A percentile compares a stretch with the other conserved stretches of the same genome.
phyloP scores from a whole-genome alignment of 768 basidiomycete species.

The Tylopilus plumbeoviolaceoides region DNA sequence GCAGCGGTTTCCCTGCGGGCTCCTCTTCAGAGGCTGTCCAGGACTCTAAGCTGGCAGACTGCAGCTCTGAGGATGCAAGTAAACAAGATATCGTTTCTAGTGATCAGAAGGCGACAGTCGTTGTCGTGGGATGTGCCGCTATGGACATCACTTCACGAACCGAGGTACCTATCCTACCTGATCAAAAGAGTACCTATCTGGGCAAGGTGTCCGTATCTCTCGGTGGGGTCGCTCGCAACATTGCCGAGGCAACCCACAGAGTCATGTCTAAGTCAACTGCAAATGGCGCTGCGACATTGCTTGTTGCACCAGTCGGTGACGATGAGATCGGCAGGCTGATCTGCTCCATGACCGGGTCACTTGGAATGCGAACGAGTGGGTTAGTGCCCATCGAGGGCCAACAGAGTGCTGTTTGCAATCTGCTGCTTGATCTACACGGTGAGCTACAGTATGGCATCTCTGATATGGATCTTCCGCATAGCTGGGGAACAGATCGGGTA shows the following conservation, averaged over 20 bases:
- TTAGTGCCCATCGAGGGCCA: slow-evolving; percentile 40
- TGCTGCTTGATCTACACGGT: slow-evolving; percentile 71
- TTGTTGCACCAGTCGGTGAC: slow-evolving; percentile 73
- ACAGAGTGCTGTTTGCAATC: slow-evolving; percentile 80
- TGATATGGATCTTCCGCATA: slow-evolving; percentile 75
- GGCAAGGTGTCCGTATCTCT: slow-evolving; percentile 69
- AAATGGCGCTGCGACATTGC: slow-evolving; percentile 38
- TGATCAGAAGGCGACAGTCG: slow-evolving; percentile 41
- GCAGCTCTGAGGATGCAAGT: not conserved
- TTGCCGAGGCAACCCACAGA: slow-evolving; percentile 86
- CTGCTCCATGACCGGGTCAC: slow-evolving; percentile 44
- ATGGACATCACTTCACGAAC: slow-evolving; percentile 77
- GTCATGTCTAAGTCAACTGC: slow-evolving; percentile 37
- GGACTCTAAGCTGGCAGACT: not conserved
- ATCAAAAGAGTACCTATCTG: slow-evolving; percentile 72
- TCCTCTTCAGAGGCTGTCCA: not conserved
- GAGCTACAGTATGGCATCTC: slow-evolving; percentile 82
- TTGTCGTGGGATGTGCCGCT: slow-evolving; percentile 84
- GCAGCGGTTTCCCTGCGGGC: not conserved
- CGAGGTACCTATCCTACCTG: slow-evolving; percentile 26
- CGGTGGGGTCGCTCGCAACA: slow-evolving; percentile 94
- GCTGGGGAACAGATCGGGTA: slow-evolving; percentile 46
- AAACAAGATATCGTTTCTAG: not conserved
- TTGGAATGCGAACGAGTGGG: slow-evolving; percentile 85
- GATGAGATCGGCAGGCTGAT: slow-evolving; percentile 77